phyloP scores from a whole-genome alignment of 2,329 filamentous ascomycete genomes.

The Cercospora citrullina region DNA sequence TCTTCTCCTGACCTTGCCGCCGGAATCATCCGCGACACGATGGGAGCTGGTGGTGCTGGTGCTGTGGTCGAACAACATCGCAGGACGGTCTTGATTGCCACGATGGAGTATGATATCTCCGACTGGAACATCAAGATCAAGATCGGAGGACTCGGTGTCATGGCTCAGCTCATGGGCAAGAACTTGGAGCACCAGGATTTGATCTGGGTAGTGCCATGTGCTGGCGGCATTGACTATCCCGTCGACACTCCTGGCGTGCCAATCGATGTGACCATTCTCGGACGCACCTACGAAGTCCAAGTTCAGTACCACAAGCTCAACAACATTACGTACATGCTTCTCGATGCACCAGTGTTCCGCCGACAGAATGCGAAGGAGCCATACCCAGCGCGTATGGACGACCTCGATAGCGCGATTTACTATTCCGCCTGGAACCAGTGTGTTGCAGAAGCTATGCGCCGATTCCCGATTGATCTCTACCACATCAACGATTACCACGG shows the following conservation, averaged over 20 bases:
- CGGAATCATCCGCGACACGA: constrained; percentile 30
- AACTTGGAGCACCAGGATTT: constrained; percentile 64
- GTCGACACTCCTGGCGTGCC: constrained; percentile 59
- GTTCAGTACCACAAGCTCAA: constrained; percentile 64
- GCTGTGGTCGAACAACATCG: constrained; percentile 33
- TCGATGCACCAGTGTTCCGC: constrained; percentile 67
- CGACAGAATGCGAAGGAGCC: constrained; percentile 63
- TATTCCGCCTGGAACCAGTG: constrained; percentile 72
- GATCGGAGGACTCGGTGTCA: constrained; percentile 68
- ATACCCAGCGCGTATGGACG: constrained; percentile 68
- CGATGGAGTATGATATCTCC: constrained; percentile 71
- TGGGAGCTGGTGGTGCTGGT: constrained; percentile 31
- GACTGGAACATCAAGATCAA: constrained; percentile 72
- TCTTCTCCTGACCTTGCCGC: constrained; percentile 22
- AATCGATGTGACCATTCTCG: constrained; percentile 63
- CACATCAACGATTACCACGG: constrained; percentile 69
- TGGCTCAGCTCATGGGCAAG: constrained; percentile 69
- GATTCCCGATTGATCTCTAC: constrained; percentile 65
- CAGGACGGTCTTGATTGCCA: constrained; percentile 65
- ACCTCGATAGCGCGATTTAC: constrained; percentile 66
- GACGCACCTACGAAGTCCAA: constrained; percentile 60
- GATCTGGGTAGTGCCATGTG: constrained; percentile 56
- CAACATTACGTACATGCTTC: constrained; percentile 68
- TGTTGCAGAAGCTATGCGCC: constrained; percentile 62
- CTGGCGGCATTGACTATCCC: constrained; percentile 65